A percentile compares a stretch with the other conserved stretches of the same genome.
phyloP scores from a whole-genome alignment of 2,329 filamentous ascomycete species.

The Aspergillus sp. region DNA sequence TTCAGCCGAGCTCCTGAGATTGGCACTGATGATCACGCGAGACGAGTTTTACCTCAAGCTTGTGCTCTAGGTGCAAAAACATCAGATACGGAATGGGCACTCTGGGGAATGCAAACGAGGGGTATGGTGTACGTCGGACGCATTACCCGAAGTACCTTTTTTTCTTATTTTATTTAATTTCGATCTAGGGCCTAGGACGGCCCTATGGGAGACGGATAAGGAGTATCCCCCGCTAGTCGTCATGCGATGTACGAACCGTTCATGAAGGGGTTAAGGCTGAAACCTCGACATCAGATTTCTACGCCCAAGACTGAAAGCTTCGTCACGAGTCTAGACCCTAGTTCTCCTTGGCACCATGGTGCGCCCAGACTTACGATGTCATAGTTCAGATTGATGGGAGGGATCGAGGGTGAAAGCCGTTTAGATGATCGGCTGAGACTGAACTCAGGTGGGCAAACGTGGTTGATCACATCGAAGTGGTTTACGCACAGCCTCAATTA shows the following conservation, averaged over 20 bases:
- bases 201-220: neutral
- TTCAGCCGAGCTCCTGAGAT: constrained; percentile 5
- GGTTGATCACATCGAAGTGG: constrained; percentile 16
- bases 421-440: constrained; percentile 14
- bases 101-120: constrained; percentile 17
- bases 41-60: neutral
- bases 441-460: constrained; percentile 20
- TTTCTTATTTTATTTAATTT: constrained; percentile 13
- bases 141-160: constrained; percentile 16
- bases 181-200: constrained; percentile 5
- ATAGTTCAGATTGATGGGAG: constrained; percentile 3
- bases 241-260: constrained; percentile 9
- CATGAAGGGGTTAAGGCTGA: constrained; percentile 18
- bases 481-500: constrained; percentile 17
- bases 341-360: constrained; percentile 1
- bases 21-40: constrained; percentile 11
- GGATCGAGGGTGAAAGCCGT: constrained; percentile 10
- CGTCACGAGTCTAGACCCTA: constrained; percentile 16
- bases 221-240: constrained; percentile 6
- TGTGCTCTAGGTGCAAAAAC: neutral
- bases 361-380: constrained; percentile 8
- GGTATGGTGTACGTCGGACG: constrained; percentile 15
- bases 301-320: constrained; percentile 12
- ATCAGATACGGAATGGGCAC: constrained; percentile 14
- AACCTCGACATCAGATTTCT: constrained; percentile 13